Conservation (phyloP, 1,284 basidiomycete genomes). For the Cryptococcus maquisensis region DNA sequence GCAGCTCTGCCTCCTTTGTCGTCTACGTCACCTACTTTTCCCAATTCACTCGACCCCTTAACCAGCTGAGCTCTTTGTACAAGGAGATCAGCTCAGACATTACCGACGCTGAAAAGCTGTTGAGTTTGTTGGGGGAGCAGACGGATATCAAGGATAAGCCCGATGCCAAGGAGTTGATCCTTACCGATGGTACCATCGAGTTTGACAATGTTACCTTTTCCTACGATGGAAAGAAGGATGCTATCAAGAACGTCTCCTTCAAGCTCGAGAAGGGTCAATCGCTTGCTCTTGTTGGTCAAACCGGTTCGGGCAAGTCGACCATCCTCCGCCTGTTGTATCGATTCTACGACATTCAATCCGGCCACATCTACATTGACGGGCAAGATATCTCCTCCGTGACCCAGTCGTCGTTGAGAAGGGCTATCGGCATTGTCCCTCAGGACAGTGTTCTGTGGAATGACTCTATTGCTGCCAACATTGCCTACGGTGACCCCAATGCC, state of each 20-base stretch:
- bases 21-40: constrained; percentile 98
- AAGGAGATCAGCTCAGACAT: constrained; percentile 89
- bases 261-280: constrained; percentile 91
- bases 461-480: constrained; percentile 87
- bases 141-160: constrained; percentile 68
- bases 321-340: constrained; percentile 89
- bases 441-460: constrained; percentile 97
- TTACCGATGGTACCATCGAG: constrained; percentile 80
- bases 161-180: constrained; percentile 63
- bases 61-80: constrained; percentile 93
- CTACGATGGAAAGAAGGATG: constrained; percentile 82
- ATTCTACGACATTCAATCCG: constrained; percentile 82
- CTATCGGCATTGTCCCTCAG: constrained; percentile 93
- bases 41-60: constrained; percentile 88
- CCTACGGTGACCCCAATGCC: constrained; percentile 83
- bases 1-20: constrained; percentile 93
- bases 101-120: constrained; percentile 91
- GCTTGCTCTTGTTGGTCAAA: constrained; percentile 91
- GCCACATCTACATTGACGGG: constrained; percentile 68
- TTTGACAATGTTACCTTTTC: constrained; percentile 91
- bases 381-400: constrained; percentile 77
- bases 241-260: constrained; percentile 83
- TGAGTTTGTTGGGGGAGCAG: constrained; percentile 83
- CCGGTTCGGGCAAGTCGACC: constrained; percentile 94
- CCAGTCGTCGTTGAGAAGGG: constrained; percentile 67